Evolutionary conservation across 2,329 filamentous ascomycete species (phyloP), one percentile per base, ranked within the genome.

Genomic region (Delphinella strobiligena): DNA sequence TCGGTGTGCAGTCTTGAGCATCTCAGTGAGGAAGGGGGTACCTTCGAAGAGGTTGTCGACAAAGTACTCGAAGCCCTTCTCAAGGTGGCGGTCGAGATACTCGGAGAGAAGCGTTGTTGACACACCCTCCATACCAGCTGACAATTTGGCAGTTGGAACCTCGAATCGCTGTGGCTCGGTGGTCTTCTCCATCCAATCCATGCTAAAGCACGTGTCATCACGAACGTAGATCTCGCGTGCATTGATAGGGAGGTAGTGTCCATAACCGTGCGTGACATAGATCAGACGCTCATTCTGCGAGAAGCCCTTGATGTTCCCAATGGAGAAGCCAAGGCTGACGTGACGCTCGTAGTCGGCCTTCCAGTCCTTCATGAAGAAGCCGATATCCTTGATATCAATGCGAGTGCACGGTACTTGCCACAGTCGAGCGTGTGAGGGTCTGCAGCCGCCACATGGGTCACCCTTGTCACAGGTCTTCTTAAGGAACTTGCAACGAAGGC

Each of bases 391-490:
- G 71, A 96, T 96, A 61, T 95, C 89, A 55, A 95, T 94, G 46
- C 89, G 83, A 31, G 89, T 96, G 71, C 89, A 96, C 45, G 89
- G 89, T 33, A 96, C 89, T 65, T 95, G 88, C 89, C 89, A 96
- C 38, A 96, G 72, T 48, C 89, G 80, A 47, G 89, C 89, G 61
- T 96, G 89, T 15, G 88, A 93, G 37, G 89, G 89, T 66, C 94
- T 84, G 68, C 89, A 96, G 35, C 89, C 89, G 53, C 81, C 83
- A 63, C 89, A 96, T 42, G 89, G 89, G 67, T 95, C 88, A 47
- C 89, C 89, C 69, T 93, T 95, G 63, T 96, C 89, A 58, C 89
- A 96, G 36, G 89, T 95, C 75, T 96, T 96, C 75, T 96, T 96
- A 60, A 96, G 72, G 69, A 95, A 96, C 67, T 95, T 95, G 75